phyloP scores from a whole-genome alignment of 2,329 filamentous ascomycete species.

The Trichoderma lentiforme region DNA sequence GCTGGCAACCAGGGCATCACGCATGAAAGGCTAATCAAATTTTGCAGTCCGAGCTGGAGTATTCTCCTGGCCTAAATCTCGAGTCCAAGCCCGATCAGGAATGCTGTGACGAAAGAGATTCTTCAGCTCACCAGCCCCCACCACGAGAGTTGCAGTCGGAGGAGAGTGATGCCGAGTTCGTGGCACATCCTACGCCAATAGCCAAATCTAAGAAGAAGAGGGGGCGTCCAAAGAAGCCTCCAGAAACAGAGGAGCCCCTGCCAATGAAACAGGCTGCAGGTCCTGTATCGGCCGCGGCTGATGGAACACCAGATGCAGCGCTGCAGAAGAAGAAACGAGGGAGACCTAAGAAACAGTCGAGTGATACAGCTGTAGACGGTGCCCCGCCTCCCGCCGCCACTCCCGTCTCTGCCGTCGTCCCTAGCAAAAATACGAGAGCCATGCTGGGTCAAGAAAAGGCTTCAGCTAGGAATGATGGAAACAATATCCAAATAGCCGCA shows the following conservation, averaged over 20 bases:
- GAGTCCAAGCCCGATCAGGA: neutral
- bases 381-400: slow-evolving; percentile 22
- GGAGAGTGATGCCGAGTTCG: slow-evolving; percentile 20
- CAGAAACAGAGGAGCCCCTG: slow-evolving; percentile 17
- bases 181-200: slow-evolving; percentile 14
- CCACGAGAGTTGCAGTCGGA: slow-evolving; percentile 3
- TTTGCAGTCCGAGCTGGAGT: neutral
- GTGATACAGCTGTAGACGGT: neutral
- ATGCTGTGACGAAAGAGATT: neutral
- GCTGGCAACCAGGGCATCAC: neutral
- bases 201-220: slow-evolving; percentile 29
- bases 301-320: neutral
- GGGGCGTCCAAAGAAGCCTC: slow-evolving; percentile 32
- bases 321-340: slow-evolving; percentile 39
- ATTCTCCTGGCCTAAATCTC: neutral
- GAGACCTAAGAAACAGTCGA: slow-evolving; percentile 38
- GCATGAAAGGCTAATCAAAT: neutral
- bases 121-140: neutral
- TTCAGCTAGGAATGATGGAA: neutral
- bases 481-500: neutral
- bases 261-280: slow-evolving; percentile 6
- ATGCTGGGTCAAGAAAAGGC: neutral
- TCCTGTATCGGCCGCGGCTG: neutral
- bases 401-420: neutral
- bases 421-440: neutral